phyloP scores from a whole-genome alignment of 129 eudicot genomes.

The Helianthus annuus region DNA sequence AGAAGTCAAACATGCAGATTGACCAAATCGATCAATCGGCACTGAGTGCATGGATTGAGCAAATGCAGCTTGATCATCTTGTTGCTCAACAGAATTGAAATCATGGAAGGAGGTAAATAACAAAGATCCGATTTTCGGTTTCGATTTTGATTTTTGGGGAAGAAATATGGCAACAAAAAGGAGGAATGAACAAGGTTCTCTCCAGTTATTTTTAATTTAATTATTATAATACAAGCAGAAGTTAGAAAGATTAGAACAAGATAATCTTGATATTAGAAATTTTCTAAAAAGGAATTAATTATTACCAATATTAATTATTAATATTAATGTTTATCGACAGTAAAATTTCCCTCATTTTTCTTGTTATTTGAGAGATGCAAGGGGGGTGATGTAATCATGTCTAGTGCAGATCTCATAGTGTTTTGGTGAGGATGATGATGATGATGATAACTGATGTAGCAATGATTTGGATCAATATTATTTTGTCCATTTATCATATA shows the following conservation, averaged over 20 bases:
- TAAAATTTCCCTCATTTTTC: conserved; percentile 28
- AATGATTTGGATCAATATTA: conserved; percentile 34
- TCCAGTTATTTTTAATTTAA: conserved; percentile 40
- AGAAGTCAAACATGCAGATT: conserved; percentile 25
- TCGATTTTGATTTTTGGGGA: conserved; percentile 33
- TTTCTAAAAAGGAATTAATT: conserved; percentile 19
- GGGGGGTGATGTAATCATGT: conserved; percentile 28
- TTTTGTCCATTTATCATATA: conserved; percentile 19
- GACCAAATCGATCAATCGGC: conserved; percentile 59
- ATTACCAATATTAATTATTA: conserved; percentile 33
- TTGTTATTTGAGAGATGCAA: conserved; percentile 31
- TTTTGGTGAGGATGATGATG: conserved; percentile 43
- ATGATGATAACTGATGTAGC: conserved; percentile 48
- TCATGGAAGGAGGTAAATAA: conserved; percentile 43
- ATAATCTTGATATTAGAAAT: conserved; percentile 28
- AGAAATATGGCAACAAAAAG: conserved; percentile 22
- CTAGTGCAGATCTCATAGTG: conserved; percentile 35
- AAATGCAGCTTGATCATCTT: conserved; percentile 81
- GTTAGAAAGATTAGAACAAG: conserved; percentile 36
- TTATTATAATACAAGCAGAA: conserved; percentile 44
- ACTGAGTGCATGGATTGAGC: conserved; percentile 71
- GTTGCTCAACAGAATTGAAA: conserved; percentile 52
- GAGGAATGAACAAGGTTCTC: conserved; percentile 26
- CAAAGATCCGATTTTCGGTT: conserved; percentile 33
- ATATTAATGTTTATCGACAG: conserved; percentile 30